These are phyloP conservation scores for Neofusicoccum ribis DNA, from an alignment of 2,329 filamentous ascomycete genomes.

Conservation along the genomic window DNA sequence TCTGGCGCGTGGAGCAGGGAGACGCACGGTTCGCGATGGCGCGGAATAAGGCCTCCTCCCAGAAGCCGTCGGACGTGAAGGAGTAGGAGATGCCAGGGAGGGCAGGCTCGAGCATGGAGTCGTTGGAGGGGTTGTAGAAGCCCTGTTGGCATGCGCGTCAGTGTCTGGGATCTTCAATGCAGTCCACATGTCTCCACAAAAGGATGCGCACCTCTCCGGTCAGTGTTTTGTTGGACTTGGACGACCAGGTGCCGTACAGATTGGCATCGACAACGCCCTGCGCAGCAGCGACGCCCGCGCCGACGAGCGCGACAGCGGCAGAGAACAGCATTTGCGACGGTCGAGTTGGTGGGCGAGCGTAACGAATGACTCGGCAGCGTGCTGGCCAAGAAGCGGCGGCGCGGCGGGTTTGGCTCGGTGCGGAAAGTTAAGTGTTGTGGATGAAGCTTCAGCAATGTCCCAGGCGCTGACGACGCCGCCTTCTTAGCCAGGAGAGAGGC, in stretches of 20 bases:
- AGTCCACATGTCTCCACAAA: neutral
- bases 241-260: conserved; percentile 70
- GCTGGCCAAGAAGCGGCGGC: neutral
- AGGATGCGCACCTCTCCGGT: conserved; percentile 63
- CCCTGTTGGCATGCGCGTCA: conserved; percentile 46
- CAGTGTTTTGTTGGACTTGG: conserved; percentile 67
- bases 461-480: conserved; percentile 8
- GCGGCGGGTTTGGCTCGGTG: neutral
- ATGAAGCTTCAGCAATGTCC: conserved; percentile 1
- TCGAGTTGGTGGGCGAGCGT: conserved; percentile 13
- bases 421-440: conserved; percentile 8
- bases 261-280: conserved; percentile 43
- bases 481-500: neutral
- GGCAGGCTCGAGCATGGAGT: conserved; percentile 65
- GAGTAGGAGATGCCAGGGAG: conserved; percentile 71
- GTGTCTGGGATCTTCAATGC: neutral
- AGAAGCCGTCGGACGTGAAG: conserved; percentile 67
- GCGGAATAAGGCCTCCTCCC: conserved; percentile 69
- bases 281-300: conserved; percentile 40
- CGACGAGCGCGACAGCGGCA: conserved; percentile 22
- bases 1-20: neutral
- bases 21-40: conserved; percentile 67
- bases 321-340: conserved; percentile 7
- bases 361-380: conserved; percentile 20
- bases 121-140: conserved; percentile 69